Evolutionary conservation across 2,329 filamentous ascomycete species (phyloP).

Genomic region (Fusarium xylarioides): DNA sequence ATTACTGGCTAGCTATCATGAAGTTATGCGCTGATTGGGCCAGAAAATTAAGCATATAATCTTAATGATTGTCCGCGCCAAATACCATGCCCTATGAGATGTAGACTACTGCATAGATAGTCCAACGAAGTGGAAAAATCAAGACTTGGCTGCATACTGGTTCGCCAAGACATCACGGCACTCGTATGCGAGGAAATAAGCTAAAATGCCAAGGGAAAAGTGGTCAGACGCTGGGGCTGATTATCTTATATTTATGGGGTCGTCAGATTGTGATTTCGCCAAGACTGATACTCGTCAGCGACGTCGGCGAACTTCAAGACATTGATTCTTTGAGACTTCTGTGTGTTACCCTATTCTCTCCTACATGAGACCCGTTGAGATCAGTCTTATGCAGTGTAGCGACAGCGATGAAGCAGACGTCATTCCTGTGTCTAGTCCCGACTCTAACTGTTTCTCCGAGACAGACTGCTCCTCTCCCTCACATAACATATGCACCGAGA

Average conservation of each 20-base stretch:
- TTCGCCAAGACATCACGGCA: neutral
- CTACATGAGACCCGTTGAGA: too few relatives aligned
- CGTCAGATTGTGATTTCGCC: neutral
- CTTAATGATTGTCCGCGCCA: rapidly evolving
- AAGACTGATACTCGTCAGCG: neutral
- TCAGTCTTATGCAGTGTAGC: too few relatives aligned
- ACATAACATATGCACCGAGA: neutral
- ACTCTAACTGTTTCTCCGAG: neutral
- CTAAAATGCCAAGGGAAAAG: neutral
- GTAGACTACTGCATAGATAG: too few relatives aligned
- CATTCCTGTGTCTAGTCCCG: too few relatives aligned
- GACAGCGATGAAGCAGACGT: too few relatives aligned
- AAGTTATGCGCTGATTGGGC: too few relatives aligned
- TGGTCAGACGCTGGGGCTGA: neutral
- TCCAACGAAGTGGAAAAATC: too few relatives aligned
- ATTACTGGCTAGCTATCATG: neutral
- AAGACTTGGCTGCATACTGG: neutral
- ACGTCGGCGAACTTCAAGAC: rapidly evolving
- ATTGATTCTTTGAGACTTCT: neutral
- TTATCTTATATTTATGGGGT: neutral
- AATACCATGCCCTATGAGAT: neutral
- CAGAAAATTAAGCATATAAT: too few relatives aligned
- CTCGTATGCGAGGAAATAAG: neutral
- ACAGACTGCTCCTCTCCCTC: neutral
- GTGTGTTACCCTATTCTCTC: neutral